Evolutionary conservation across 2,329 filamentous ascomycete genomes (phyloP).

Genomic region (Monilinia vaccinii-corymbosi): DNA sequence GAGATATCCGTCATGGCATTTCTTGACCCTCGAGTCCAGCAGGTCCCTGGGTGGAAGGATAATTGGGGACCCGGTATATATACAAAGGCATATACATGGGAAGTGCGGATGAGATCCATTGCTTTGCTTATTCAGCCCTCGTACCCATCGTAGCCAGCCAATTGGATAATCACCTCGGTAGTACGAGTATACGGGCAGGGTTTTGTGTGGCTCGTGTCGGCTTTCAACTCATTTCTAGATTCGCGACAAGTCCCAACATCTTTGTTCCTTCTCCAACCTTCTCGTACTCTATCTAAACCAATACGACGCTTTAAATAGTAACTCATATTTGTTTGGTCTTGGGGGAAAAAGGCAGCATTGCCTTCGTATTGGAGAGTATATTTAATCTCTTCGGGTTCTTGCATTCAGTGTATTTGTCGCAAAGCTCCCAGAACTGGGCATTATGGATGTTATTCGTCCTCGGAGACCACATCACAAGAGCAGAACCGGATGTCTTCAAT

Average conservation of each 20-base stretch:
- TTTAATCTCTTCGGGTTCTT: not conserved
- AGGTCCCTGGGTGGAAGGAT: not conserved
- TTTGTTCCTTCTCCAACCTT: not conserved
- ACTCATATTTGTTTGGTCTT: not conserved
- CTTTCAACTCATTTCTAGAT: not conserved
- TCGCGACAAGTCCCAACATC: not conserved
- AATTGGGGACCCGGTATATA: not conserved
- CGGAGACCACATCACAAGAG: conserved; percentile 29
- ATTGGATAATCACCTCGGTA: not conserved
- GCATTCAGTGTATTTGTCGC: not conserved
- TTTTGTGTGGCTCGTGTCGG: not conserved
- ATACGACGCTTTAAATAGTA: not conserved
- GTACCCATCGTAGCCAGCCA: not conserved
- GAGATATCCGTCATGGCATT: not conserved
- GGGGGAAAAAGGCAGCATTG: not conserved
- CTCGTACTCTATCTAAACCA: not conserved
- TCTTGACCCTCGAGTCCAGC: no score
- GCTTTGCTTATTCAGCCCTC: not conserved
- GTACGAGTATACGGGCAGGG: not conserved
- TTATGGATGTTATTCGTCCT: conserved; percentile 8
- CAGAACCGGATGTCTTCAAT: conserved; percentile 29
- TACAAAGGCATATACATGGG: not conserved
- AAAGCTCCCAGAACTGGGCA: not conserved
- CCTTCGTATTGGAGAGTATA: not conserved
- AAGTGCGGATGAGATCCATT: not conserved